Evolutionary conservation across 163 green algal genomes (phyloP).

Genomic region (Scenedesmus sp.): DNA sequence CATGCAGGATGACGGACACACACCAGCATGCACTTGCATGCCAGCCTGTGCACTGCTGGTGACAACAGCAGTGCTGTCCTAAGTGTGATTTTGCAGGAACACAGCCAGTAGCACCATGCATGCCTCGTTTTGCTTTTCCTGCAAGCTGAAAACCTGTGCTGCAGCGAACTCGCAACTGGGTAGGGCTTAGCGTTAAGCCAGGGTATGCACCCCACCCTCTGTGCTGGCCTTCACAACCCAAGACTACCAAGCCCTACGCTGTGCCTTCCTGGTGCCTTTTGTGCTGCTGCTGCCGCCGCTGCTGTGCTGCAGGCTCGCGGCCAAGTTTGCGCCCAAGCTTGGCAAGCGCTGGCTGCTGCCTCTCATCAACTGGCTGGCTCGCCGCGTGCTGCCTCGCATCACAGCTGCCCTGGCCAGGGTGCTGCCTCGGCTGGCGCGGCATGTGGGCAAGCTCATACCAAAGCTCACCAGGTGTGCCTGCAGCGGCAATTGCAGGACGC

Average conservation of each 20-base stretch:
- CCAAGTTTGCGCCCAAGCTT: neutral
- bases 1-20: neutral
- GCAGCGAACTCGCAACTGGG: neutral
- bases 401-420: neutral
- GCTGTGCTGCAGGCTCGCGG: neutral
- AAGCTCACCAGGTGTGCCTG: conserved; percentile 5
- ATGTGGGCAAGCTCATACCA: neutral
- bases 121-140: neutral
- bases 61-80: neutral
- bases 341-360: conserved; percentile 11
- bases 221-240: neutral
- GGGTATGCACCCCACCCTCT: neutral
- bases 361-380: neutral
- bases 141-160: neutral
- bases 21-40: neutral
- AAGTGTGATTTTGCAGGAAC: neutral
- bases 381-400: neutral
- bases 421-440: neutral
- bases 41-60: neutral
- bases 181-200: neutral
- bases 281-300: neutral
- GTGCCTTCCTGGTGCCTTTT: neutral
- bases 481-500: neutral
- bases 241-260: neutral
- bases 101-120: neutral